A percentile compares a stretch with the other conserved stretches of the same genome.
phyloP scores from a whole-genome alignment of 164 flowering plant genomes.

The Vitis labrusca region DNA sequence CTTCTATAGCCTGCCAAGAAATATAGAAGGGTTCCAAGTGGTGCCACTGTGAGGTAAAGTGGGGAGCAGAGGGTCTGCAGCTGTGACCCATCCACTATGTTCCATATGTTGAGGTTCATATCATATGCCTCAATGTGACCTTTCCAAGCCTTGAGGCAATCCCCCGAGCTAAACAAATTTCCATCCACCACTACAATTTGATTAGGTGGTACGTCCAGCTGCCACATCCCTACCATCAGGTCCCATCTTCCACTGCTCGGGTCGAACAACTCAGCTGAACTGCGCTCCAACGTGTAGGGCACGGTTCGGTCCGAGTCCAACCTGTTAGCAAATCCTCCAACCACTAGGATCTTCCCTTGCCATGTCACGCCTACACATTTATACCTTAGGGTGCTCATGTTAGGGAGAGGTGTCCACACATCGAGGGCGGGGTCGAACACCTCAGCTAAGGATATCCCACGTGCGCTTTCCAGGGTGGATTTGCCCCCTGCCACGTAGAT shows the following conservation, averaged over 20 bases:
- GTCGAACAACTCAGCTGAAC: constrained; percentile 65
- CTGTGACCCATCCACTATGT: constrained; percentile 47
- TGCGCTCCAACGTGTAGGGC: constrained; percentile 27
- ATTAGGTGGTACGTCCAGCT: constrained; percentile 61
- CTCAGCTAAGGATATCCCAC: constrained; percentile 47
- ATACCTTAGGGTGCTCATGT: constrained; percentile 49
- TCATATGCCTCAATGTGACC: constrained; percentile 67
- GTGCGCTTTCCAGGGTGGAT: constrained; percentile 25
- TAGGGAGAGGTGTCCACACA: constrained; percentile 41
- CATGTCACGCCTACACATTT: constrained; percentile 65
- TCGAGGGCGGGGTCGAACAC: constrained; percentile 41
- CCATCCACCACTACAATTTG: constrained; percentile 54
- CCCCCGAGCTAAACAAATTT: constrained; percentile 58
- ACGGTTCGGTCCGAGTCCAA: constrained; percentile 21
- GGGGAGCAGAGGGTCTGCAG: constrained; percentile 25
- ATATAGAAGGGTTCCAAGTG: constrained; percentile 46
- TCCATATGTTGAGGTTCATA: constrained; percentile 54
- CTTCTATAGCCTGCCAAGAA: constrained; percentile 53
- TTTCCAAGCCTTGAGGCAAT: constrained; percentile 62
- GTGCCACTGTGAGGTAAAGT: constrained; percentile 57
- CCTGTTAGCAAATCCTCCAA: constrained; percentile 54
- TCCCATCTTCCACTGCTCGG: constrained; percentile 37
- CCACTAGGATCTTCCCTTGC: constrained; percentile 54
- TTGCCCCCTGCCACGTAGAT: constrained; percentile 68
- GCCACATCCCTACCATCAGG: constrained; percentile 52